Base-by-base conservation (phyloP, 768 basidiomycete species). In the Paxillus ammoniavirescens region DNA sequence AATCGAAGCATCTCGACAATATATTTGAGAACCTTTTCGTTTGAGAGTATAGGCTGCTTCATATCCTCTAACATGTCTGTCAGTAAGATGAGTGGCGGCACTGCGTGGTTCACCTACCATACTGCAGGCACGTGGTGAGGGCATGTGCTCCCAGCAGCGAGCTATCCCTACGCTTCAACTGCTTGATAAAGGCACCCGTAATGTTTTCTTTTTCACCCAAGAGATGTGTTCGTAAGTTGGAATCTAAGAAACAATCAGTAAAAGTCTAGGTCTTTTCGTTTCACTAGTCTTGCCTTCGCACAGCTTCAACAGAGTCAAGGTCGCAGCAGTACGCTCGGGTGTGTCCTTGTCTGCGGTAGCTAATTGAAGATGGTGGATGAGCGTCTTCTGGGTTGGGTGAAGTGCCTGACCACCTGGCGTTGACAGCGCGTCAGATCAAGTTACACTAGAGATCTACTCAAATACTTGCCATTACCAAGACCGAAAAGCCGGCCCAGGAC, bases 1-100 rank as follows among this genome's bases (percentile, higher is more conserved):
- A 64, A 30, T 44, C 59, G 51, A 5, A 64, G 58, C 63, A 64
- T 64, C 13, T 64, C 59, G 18, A 64, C 62, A 36, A 64, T 56
- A 37, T 57, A 53, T 28, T 55, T 57, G 31, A 55, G 54, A 21
- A 21, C 21, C 31, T 47, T 44, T 15, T 13, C 49, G 10, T 37
- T 13, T 15, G 17, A 38, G 36, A 6, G 53, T 53, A 36, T 53
- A 6, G 50, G 17, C 12, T 30, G 40, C 18, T 43, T 54, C 49
- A 53, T 35, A 10, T 31, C 28, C 15, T 41, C 18, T 21, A 60
- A 50, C 17, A 31, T 4, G 30, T 48, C 17, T 46, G 51, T 56
- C n/a, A 8, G 14, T 10, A 21, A 21, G 28, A 42, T 8, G 12
- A 26, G 45, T 2, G 40, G 36, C 1, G 15, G 36, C 1, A 12